phyloP scores from a whole-genome alignment of 2,329 filamentous ascomycete species.

The Madurella fahalii region DNA sequence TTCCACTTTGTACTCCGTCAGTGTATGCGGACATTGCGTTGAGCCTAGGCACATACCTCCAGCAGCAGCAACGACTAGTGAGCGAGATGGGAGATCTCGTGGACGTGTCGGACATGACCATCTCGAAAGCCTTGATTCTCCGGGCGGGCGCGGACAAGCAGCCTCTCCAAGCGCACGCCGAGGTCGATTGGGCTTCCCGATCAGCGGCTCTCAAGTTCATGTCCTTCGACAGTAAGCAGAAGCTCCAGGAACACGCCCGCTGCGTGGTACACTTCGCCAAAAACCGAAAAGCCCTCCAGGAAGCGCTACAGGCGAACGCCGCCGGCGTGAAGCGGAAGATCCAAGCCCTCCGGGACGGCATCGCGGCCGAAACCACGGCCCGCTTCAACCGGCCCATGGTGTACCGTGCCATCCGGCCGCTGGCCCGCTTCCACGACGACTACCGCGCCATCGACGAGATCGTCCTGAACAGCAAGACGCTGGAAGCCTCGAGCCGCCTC shows the following conservation, averaged over 20 bases:
- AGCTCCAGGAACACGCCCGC: neutral
- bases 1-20: constrained; percentile 35
- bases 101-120: constrained; percentile 9
- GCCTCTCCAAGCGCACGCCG: neutral
- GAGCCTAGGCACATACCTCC: neutral
- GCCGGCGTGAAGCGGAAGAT: neutral
- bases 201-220: constrained; percentile 1
- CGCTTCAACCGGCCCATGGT: constrained; percentile 28
- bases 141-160: neutral
- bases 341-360: too few relatives aligned
- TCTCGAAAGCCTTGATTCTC: constrained; percentile 7
- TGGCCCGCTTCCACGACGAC: constrained; percentile 29
- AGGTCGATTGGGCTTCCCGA: constrained; percentile 2
- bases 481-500: constrained; percentile 3
- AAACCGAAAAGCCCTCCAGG: too few relatives aligned
- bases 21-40: constrained; percentile 57
- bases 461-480: constrained; percentile 26
- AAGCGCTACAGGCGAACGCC: too few relatives aligned
- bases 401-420: constrained; percentile 26
- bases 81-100: neutral
- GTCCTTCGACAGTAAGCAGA: constrained; percentile 3
- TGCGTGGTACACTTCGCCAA: neutral
- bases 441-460: constrained; percentile 30
- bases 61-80: too few relatives aligned
- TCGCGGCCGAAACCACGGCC: too few relatives aligned